Conservation (phyloP, 192 early-diverging fungal genomes). For the Linnemannia schmuckeri region DNA sequence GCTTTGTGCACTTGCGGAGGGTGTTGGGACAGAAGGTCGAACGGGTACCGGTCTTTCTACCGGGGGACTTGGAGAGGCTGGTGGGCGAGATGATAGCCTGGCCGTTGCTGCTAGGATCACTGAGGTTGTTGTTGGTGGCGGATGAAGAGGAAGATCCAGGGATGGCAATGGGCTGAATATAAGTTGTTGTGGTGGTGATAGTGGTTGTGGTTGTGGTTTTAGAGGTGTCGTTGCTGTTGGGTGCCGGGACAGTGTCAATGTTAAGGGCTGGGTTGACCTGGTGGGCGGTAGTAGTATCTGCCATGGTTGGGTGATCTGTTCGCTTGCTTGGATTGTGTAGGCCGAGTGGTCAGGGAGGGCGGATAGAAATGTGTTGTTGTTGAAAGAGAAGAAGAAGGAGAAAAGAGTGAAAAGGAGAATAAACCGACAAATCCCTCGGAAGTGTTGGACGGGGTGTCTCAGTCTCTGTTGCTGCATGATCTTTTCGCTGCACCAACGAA, state of each 20-base stretch:
- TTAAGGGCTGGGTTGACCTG: constrained; percentile 9
- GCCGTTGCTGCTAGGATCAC: not conserved
- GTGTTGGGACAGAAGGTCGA: constrained; percentile 48
- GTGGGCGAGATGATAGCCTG: constrained; percentile 7
- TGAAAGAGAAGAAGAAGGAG: not conserved
- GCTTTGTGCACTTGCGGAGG: constrained; percentile 20
- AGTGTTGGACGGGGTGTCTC: not conserved
- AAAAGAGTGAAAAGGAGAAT: not conserved
- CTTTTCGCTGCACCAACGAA: not conserved
- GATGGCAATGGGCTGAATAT: constrained; percentile 14
- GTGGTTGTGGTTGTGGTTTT: not conserved
- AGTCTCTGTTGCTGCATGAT: not conserved
- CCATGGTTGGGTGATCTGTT: not conserved
- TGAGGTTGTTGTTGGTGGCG: not conserved
- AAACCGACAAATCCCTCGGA: not conserved
- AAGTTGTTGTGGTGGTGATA: not conserved
- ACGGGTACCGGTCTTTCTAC: constrained; percentile 49
- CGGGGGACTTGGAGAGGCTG: constrained; percentile 16
- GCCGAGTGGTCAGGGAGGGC: not conserved
- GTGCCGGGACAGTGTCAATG: constrained; percentile 16
- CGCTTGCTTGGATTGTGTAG: not conserved
- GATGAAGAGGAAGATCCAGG: not conserved
- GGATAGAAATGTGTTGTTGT: not conserved
- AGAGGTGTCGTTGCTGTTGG: not conserved
- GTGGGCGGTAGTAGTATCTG: constrained; percentile 18